Evolutionary conservation across 208 protist genomes (phyloP).

Genomic region (Angomonas deanei): DNA sequence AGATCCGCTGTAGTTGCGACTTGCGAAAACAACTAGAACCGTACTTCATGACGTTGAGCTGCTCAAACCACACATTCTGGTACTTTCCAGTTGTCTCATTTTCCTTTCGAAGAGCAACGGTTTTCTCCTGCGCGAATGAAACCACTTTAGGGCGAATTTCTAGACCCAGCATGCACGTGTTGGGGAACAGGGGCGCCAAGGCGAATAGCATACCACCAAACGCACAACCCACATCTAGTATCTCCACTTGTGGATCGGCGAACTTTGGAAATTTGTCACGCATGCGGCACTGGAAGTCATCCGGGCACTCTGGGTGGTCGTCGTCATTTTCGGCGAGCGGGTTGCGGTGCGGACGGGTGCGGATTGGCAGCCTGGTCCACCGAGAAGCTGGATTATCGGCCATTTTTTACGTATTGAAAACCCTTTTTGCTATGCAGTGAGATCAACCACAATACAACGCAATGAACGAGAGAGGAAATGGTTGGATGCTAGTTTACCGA

Average conservation of each 20-base stretch:
- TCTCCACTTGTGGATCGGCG: constrained; percentile 46
- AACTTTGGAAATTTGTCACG: constrained; percentile 34
- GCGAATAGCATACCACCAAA: constrained; percentile 95
- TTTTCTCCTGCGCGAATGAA: constrained; percentile 87
- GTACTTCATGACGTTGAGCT: constrained; percentile 98
- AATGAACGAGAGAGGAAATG: neutral
- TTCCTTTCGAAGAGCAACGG: constrained; percentile 33
- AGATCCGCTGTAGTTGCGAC: constrained; percentile 93
- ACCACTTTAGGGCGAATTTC: constrained; percentile 96
- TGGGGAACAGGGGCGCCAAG: constrained; percentile 88
- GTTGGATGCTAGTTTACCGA: too few relatives aligned
- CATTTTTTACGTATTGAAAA: too few relatives aligned
- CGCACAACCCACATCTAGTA: constrained; percentile 97
- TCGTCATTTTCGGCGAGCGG: constrained; percentile 90
- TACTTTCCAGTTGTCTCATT: constrained; percentile 53
- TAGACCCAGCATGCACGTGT: constrained; percentile 93
- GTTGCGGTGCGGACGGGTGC: constrained; percentile 90
- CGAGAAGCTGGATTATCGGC: constrained; percentile 27
- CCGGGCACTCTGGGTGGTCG: constrained; percentile 72
- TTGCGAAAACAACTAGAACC: constrained; percentile 96
- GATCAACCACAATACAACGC: too few relatives aligned
- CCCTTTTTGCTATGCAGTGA: too few relatives aligned
- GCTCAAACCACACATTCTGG: constrained; percentile 94
- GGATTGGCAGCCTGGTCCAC: constrained; percentile 86
- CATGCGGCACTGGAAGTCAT: constrained; percentile 41